Evolutionary conservation across 768 basidiomycete species (phyloP), one percentile per base, ranked within the genome.

Genomic region (Mycena leptocephala): DNA sequence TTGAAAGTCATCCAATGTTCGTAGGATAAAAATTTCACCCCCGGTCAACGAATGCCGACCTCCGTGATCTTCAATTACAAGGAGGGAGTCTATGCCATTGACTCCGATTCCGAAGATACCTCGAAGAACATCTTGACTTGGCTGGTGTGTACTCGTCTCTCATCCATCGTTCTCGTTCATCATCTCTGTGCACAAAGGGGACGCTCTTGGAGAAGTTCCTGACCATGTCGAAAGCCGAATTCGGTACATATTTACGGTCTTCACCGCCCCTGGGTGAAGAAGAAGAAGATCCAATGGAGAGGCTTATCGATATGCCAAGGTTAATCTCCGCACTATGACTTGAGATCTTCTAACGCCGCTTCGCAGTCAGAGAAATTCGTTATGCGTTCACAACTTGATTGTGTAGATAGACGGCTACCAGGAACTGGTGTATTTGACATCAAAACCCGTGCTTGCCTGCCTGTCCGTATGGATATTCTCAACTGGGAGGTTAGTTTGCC

Each of bases 381-480:
- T 30, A 97, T 99, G 94, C 95, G 98, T 18, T 98, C 97, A 0
- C 98, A 99, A 82, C 90, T 99, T 8, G 98, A 99, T 81, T 96
- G 97, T 78, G 86, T 92, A n/a, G 95, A 99, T 80, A 79, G 85
- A 16, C 90, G 95, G 53, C 86, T 99, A 35, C 97, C 97, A 5
- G 97, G 97, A 1, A 94, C 93, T 0, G 97, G 96, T 33, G 93
- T 97, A 1, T 99, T 99, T 79, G 98, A 99, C 82, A 93, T 99
- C 85, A 99, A 99, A 85, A 99, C 98, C 0, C 92, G 98, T 59
- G 97, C 97, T 0, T 94, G 93, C 37, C 84, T 96, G 30, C 92
- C 95, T 0, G 93, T 99, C 58, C 93, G 98, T 2, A 86, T 95
- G 82, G 98, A 99, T 82, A 85, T 95, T 14, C 87, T 96, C 68